These are phyloP conservation scores for Vaucheria bursata DNA, from an alignment of 352 stramenopile species.

Conservation along the genomic window DNA sequence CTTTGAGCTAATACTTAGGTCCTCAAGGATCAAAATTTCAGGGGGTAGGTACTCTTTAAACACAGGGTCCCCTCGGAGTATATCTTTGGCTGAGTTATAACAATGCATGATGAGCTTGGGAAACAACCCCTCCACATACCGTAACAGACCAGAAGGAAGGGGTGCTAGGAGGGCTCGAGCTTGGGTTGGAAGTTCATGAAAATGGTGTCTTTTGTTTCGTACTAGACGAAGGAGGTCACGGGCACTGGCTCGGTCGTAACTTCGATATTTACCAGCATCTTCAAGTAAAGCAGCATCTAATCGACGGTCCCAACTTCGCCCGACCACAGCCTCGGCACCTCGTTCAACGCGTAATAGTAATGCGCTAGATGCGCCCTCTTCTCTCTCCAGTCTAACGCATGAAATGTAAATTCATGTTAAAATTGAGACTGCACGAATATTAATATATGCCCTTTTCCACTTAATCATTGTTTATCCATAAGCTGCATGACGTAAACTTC, in stretches of 20 bases:
- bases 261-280: conserved; percentile 59
- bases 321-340: conserved; percentile 57
- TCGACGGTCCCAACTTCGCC: conserved; percentile 59
- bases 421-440: too few relatives aligned
- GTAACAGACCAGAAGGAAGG: conserved; percentile 29
- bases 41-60: conserved; percentile 49
- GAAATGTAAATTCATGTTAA: too few relatives aligned
- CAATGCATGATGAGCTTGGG: conserved; percentile 68
- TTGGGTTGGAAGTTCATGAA: conserved; percentile 58
- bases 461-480: too few relatives aligned
- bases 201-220: conserved; percentile 72
- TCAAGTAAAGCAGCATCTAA: conserved; percentile 59
- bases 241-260: conserved; percentile 65
- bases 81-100: conserved; percentile 50
- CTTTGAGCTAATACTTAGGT: too few relatives aligned
- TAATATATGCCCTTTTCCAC: too few relatives aligned
- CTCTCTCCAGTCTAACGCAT: neutral
- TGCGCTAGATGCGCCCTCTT: conserved; percentile 2
- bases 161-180: conserved; percentile 35
- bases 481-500: too few relatives aligned
- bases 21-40: too few relatives aligned
- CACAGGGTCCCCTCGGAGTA: conserved; percentile 37
- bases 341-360: conserved; percentile 43
- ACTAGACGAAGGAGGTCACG: conserved; percentile 65
- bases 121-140: conserved; percentile 61